Conservation (phyloP, 345 rosid species). For the Balakata baccata region DNA sequence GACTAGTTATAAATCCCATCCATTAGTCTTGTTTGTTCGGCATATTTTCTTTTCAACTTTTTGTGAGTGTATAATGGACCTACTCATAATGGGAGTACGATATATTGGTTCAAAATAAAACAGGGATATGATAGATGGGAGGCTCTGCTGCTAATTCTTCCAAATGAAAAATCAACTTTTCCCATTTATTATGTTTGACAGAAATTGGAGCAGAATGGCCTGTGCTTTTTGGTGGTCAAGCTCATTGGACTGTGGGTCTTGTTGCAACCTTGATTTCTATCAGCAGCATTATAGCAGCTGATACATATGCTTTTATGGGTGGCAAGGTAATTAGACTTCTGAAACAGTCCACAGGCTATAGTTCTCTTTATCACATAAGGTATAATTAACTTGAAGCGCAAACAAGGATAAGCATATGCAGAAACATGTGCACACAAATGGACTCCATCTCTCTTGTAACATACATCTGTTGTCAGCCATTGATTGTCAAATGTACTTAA, state of each 20-base stretch:
- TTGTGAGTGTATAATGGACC: not conserved
- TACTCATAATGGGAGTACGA: not conserved
- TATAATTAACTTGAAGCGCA: not conserved
- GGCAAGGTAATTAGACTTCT: constrained; percentile 62
- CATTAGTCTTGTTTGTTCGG: not conserved
- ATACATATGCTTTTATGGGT: constrained; percentile 83
- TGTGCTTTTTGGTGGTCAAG: constrained; percentile 71
- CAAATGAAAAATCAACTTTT: not conserved
- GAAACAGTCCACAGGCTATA: constrained; percentile 9
- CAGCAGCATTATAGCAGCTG: constrained; percentile 84
- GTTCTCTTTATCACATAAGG: not conserved
- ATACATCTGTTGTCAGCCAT: not conserved
- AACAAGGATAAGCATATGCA: not conserved
- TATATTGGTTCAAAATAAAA: not conserved
- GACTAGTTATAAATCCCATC: not conserved
- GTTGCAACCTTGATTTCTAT: constrained; percentile 78
- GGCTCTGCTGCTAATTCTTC: not conserved
- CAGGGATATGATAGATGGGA: not conserved
- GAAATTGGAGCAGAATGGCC: constrained; percentile 73
- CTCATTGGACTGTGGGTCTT: constrained; percentile 95
- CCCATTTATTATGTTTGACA: constrained; percentile 29
- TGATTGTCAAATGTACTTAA: not conserved
- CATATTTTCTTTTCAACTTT: not conserved
- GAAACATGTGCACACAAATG: not conserved
- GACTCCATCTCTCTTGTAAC: not conserved